These are phyloP conservation scores for Colletotrichum sublineola DNA, from an alignment of 2,329 filamentous ascomycete genomes.

Conservation along the genomic window DNA sequence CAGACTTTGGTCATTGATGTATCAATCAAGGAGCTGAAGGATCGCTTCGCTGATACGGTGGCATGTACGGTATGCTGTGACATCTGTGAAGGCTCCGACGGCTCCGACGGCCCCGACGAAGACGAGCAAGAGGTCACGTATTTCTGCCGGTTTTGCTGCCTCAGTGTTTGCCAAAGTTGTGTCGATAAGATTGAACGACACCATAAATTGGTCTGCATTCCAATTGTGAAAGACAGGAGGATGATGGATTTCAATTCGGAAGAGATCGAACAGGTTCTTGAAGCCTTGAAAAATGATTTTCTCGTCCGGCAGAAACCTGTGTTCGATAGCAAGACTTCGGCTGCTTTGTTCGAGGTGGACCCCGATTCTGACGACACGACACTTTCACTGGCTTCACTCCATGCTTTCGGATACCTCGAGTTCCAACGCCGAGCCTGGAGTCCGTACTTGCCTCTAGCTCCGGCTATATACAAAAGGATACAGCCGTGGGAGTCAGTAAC, in stretches of 20 bases:
- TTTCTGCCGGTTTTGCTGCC: constrained; percentile 32
- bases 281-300: constrained; percentile 16
- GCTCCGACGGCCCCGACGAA: constrained; percentile 25
- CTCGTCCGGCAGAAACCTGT: background rate
- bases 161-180: constrained; percentile 14
- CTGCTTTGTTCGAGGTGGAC: background rate
- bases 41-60: background rate
- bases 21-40: constrained; percentile 15
- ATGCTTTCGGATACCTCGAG: constrained; percentile 47
- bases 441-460: constrained; percentile 43
- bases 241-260: constrained; percentile 31
- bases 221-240: constrained; percentile 8
- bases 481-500: constrained; percentile 40
- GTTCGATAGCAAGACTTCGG: background rate
- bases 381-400: constrained; percentile 45
- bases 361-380: constrained; percentile 34
- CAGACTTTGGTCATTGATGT: constrained; percentile 2
- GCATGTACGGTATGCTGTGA: constrained; percentile 23
- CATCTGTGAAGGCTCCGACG: constrained; percentile 29
- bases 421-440: constrained; percentile 44
- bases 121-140: constrained; percentile 22
- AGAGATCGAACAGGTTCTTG: constrained; percentile 15
- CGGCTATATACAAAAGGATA: constrained; percentile 35
- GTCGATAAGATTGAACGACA: background rate
- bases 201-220: constrained; percentile 23